Base-by-base conservation (phyloP, 257 asterid genomes). In the Haberlea rhodopensis region DNA sequence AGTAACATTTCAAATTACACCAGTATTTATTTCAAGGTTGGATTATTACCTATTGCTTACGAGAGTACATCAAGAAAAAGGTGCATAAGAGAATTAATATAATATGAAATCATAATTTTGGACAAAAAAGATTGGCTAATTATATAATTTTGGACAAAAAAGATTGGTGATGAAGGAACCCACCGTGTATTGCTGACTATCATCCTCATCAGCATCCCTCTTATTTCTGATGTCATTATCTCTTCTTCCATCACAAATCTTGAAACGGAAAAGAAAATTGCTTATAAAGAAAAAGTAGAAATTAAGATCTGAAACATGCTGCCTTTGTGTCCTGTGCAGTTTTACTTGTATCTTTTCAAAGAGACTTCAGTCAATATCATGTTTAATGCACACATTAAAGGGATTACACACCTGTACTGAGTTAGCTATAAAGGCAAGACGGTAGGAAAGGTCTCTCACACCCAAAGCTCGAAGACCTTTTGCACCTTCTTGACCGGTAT, bases 381-480 rank as follows among this genome's bases (percentile, higher is more conserved):
- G 68, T 31, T 4, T 28, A 31, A 43, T 13, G 18, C 21, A 68
- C 48, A 34, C 20, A 60, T 13, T 11, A 21, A 22, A 60, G 48
- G 40, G 22, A 46, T 34, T 40, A 73, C 77, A 10, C 64, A 92
- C 99, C 95, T 90, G 96, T 22, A 87, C 95, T 2, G 99, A 92
- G 71, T 87, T 89, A 79, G 97, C 97, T 59, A 94, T 94, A 74
- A 94, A 94, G 65, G 91, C 99, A 51, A 94, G 87, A 11, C 99
- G 95, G 69, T 92, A 92, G 24, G 95, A 85, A 16, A 92, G 85
- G 80, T 94, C 99, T 71, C 99, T 86, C 10, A 90, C 97, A 24
- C 99, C 97, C 78, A 92, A 79, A 11, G 97, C 88, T 52, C 97
- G 94, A 61, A 94, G 97, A 43, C 99, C 97, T 74, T 76, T 92